Base-by-base conservation (phyloP, 2,329 filamentous ascomycete species). In the Fusarium sp. region DNA sequence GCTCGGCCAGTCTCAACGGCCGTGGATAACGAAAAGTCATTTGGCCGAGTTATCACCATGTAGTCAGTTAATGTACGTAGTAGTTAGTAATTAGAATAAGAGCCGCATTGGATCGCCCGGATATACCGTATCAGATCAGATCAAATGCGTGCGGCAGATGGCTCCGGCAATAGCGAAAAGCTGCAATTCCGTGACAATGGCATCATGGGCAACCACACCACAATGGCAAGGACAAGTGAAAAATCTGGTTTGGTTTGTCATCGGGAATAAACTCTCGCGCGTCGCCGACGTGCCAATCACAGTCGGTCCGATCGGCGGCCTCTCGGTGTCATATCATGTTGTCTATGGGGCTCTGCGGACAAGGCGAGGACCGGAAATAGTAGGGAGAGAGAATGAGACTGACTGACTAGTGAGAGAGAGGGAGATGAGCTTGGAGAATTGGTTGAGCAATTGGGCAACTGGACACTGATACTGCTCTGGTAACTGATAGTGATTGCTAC, bases 251-350 rank as follows among this genome's bases (percentile, higher is more conserved):
- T 35, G 19, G 19, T 19, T 19, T 19, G 19, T 19, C 19, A 19
- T 26, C 56, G 56, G 57, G 60, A 61, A 60, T 61, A 61, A 55
- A 61, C 45, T 38, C 11, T 31, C 60, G 48, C 35, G 56, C 36
- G 42, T 28, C 36, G 11, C 35, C 57, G 56, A 60, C n/a, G 38
- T 53, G 42, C 56, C 43, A 60, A 61, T 55, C 52, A 55, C 29
- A 60, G 57, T 60, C 57, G 57, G 57, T 28, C 57, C 57, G 57
- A 60, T 60, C 57, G 56, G 57, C 57, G 55, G 38, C 40, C 57
- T 44, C 57, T 60, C 57, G 57, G 57, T 60, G 57, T 60, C 57
- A 60, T 61, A 55, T 60, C 48, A 60, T 48, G 24, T 38, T 24
- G 31, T 36, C 43, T 34, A 60, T 44, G 57, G 57, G 57, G 57